Evolutionary conservation across 73 alveolate species (phyloP).

Genomic region (Tetrahymena elliotti): DNA sequence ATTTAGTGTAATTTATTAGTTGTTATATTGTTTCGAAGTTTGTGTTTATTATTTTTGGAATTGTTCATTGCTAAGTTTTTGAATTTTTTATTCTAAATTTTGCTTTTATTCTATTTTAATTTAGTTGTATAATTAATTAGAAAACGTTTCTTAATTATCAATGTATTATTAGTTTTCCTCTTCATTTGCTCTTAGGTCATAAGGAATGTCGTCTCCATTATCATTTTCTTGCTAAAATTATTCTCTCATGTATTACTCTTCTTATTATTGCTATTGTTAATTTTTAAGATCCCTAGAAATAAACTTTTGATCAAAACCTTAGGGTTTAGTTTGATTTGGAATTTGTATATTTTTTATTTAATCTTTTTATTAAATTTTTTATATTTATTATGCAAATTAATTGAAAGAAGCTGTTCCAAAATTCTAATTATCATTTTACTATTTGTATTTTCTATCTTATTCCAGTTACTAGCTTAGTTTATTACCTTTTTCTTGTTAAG

Average conservation of each 20-base stretch:
- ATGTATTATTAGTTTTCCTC: not conserved
- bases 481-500: not conserved
- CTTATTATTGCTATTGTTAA: not conserved
- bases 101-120: not conserved
- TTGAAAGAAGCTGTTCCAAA: not conserved
- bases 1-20: not conserved
- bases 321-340: not conserved
- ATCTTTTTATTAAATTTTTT: not conserved
- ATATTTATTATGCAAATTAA: not conserved
- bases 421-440: not conserved
- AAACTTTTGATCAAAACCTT: not conserved
- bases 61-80: not conserved
- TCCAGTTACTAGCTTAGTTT: not conserved
- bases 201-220: not conserved
- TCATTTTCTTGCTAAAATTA: not conserved
- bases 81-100: not conserved
- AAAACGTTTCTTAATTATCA: not conserved
- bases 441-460: not conserved
- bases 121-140: not conserved
- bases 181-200: not conserved
- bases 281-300: not conserved
- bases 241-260: not conserved
- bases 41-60: not conserved
- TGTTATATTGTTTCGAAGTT: not conserved
- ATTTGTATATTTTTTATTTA: not conserved